These are phyloP conservation scores for Cercis canadensis DNA, from an alignment of 306 rosid species.

Conservation along the genomic window DNA sequence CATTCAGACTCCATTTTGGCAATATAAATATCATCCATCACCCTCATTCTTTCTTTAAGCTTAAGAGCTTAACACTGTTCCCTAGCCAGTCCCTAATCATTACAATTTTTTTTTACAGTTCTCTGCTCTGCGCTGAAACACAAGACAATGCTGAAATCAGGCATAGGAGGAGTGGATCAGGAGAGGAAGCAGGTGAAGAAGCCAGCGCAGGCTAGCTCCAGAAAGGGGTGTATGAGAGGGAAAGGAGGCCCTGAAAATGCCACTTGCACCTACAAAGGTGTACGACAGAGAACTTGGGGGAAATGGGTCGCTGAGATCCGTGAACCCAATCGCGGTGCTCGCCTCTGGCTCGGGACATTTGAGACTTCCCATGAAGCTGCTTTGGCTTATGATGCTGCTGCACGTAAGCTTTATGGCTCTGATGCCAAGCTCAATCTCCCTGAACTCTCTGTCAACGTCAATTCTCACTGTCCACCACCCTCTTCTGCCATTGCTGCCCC, in stretches of 20 bases:
- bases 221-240: constrained; percentile 94
- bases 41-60: constrained; percentile 5
- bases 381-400: constrained; percentile 81
- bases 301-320: constrained; percentile 99
- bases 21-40: constrained; percentile 42
- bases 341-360: constrained; percentile 95
- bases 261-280: constrained; percentile 83
- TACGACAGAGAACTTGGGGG: constrained; percentile 95
- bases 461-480: constrained; percentile 29
- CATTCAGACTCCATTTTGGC: neutral
- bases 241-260: constrained; percentile 96
- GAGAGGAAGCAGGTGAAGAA: constrained; percentile 48
- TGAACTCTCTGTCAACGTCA: constrained; percentile 10
- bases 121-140: neutral
- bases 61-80: neutral
- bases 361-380: constrained; percentile 83
- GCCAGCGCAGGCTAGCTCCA: constrained; percentile 70
- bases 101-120: neutral
- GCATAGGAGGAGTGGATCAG: constrained; percentile 14
- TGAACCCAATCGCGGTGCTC: constrained; percentile 89
- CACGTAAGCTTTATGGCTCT: constrained; percentile 76
- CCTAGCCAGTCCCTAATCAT: neutral
- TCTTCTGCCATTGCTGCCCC: neutral
- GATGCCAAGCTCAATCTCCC: constrained; percentile 88
- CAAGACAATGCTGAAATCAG: constrained; percentile 48